Conservation (phyloP, 257 asterid species). For the Verbascum thapsus region DNA sequence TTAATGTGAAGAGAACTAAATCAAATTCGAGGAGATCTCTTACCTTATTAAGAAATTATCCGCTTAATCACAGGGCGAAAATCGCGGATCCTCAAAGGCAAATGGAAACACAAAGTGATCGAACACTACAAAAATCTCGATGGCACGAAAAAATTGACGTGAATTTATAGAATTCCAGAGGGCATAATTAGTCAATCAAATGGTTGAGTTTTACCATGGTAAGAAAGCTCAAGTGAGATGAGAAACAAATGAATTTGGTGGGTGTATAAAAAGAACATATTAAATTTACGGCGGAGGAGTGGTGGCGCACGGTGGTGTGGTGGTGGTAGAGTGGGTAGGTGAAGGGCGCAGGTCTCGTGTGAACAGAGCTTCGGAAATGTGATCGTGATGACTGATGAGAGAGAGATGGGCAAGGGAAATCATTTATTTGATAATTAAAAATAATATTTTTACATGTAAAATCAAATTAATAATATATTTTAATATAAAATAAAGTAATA, state of each 20-base stretch:
- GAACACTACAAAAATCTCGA: constrained; percentile 27
- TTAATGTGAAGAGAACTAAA: constrained; percentile 6
- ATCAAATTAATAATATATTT: too few species aligned
- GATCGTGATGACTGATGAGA: constrained; percentile 2
- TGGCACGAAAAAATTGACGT: constrained; percentile 10
- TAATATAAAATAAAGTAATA: too few species aligned
- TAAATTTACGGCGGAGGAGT: neutral
- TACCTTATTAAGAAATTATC: constrained; percentile 28
- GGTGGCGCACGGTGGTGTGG: constrained; percentile 5
- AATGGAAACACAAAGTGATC: constrained; percentile 20
- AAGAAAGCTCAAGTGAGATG: too few species aligned
- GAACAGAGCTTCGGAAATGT: constrained; percentile 15
- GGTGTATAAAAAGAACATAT: too few species aligned
- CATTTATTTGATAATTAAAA: too few species aligned
- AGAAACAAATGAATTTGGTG: too few species aligned
- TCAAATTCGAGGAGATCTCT: constrained; percentile 28
- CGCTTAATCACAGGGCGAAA: constrained; percentile 24
- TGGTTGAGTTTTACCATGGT: too few species aligned
- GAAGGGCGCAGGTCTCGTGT: constrained; percentile 25
- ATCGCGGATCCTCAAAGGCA: constrained; percentile 36
- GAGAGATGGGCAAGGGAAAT: neutral
- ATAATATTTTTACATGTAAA: too few species aligned
- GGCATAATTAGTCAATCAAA: constrained; percentile 21
- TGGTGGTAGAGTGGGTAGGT: constrained; percentile 32
- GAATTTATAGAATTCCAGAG: constrained; percentile 14